Conservation (phyloP, 2,329 filamentous ascomycete genomes). For the Colletotrichum agaves region DNA sequence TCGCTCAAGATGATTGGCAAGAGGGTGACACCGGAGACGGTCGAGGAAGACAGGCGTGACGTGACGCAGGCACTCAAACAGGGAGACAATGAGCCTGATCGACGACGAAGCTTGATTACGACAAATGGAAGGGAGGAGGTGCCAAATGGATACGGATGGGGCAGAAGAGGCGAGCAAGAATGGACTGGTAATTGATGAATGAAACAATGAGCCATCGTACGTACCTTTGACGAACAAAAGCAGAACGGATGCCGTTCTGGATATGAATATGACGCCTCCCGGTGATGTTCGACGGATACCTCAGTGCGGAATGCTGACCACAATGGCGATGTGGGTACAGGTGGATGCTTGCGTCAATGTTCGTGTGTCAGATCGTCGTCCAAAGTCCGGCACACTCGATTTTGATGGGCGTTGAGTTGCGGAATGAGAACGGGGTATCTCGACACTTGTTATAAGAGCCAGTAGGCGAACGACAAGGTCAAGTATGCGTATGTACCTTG, state of each 20-base stretch:
- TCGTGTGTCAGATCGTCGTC: conserved; percentile 33
- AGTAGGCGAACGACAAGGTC: conserved; percentile 24
- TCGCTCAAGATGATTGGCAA: conserved; percentile 2
- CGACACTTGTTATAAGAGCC: conserved; percentile 28
- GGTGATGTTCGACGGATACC: conserved; percentile 9
- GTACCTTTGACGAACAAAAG: conserved; percentile 9
- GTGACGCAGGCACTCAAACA: conserved; percentile 23
- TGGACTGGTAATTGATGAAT: conserved; percentile 23
- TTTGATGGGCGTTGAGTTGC: conserved; percentile 9
- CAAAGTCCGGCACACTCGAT: conserved; percentile 20
- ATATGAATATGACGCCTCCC: conserved; percentile 7
- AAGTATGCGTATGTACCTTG: neutral
- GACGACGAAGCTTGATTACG: conserved; percentile 29
- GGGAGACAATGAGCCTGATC: conserved; percentile 25
- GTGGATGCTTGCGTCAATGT: conserved; percentile 22
- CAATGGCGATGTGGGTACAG: conserved; percentile 10
- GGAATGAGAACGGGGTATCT: conserved; percentile 9
- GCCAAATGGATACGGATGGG: conserved; percentile 22
- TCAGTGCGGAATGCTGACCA: conserved; percentile 11
- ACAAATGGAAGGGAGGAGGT: conserved; percentile 10
- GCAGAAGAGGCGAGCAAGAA: neutral
- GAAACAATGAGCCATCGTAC: conserved; percentile 12
- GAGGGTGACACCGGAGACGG: conserved; percentile 21
- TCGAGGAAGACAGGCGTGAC: conserved; percentile 11
- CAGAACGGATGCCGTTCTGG: neutral